These are phyloP conservation scores for Herpetospermum pedunculosum DNA, from an alignment of 306 rosid genomes.

Conservation along the genomic window DNA sequence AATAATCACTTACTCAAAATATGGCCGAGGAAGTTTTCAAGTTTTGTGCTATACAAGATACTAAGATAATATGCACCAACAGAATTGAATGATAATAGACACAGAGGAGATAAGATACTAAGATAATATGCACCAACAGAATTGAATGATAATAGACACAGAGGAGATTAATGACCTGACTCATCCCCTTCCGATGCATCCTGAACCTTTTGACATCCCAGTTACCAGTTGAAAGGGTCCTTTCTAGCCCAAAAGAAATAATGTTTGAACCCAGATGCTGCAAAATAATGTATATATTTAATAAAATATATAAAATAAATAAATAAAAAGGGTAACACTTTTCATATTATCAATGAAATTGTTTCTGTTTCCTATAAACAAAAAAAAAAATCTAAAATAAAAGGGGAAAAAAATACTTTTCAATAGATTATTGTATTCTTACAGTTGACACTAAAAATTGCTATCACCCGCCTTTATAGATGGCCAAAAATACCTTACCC, in stretches of 20 bases:
- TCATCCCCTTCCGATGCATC: constrained; percentile 85
- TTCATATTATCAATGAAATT: too few species aligned
- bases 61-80: too few species aligned
- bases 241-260: constrained; percentile 57
- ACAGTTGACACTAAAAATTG: background rate
- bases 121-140: background rate
- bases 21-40: too few species aligned
- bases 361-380: too few species aligned
- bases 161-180: constrained; percentile 44
- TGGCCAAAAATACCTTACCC: too few species aligned
- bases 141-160: background rate
- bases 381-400: too few species aligned
- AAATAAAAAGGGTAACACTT: too few species aligned
- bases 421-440: background rate
- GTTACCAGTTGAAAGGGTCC: constrained; percentile 85
- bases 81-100: background rate
- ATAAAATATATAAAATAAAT: background rate
- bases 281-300: background rate
- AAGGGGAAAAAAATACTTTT: background rate
- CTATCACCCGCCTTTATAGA: background rate
- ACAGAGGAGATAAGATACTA: background rate
- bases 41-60: too few species aligned
- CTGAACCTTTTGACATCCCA: constrained; percentile 67
- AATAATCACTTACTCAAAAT: background rate
- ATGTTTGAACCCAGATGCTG: constrained; percentile 23